Evolutionary conservation across 2,329 filamentous ascomycete genomes (phyloP).

Genomic region (Raffaelea albimanens): DNA sequence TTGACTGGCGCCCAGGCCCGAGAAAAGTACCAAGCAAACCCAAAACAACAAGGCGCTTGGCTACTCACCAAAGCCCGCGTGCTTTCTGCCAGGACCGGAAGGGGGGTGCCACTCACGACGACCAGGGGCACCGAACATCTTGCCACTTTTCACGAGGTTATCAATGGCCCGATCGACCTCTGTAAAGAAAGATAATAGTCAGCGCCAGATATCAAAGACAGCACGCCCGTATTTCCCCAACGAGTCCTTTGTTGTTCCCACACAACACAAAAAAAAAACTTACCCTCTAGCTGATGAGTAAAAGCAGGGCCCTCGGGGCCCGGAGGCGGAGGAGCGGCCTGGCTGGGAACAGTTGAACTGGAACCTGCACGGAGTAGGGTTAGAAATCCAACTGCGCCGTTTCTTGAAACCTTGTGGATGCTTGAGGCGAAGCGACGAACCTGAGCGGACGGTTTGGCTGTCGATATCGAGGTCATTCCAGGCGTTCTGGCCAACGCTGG

Average conservation of each 20-base stretch:
- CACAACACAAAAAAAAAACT: slow-evolving; percentile 11
- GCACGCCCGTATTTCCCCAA: background rate
- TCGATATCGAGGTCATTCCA: slow-evolving; percentile 19
- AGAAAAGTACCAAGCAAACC: slow-evolving; percentile 16
- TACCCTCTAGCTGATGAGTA: slow-evolving; percentile 26
- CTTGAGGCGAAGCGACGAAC: slow-evolving; percentile 9
- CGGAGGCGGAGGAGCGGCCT: slow-evolving; percentile 17
- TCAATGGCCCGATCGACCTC: slow-evolving; percentile 95
- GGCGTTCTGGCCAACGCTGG: slow-evolving; percentile 15
- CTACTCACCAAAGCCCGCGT: slow-evolving; percentile 50
- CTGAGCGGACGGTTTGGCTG: slow-evolving; percentile 18
- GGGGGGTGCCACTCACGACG: slow-evolving; percentile 74
- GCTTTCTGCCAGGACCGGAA: slow-evolving; percentile 39
- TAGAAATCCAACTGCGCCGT: background rate
- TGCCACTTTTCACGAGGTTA: slow-evolving; percentile 93
- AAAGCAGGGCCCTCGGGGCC: slow-evolving; percentile 19
- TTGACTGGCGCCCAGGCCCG: background rate
- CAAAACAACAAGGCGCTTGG: background rate
- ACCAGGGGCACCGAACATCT: slow-evolving; percentile 62
- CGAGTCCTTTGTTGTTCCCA: background rate
- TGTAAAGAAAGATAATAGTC: slow-evolving; percentile 25
- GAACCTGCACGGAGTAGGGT: slow-evolving; percentile 17
- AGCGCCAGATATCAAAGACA: background rate
- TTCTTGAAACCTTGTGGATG: background rate
- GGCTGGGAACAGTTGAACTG: slow-evolving; percentile 24